Conservation (phyloP, 31 red algal species). For the Porphyra umbilicalis region DNA sequence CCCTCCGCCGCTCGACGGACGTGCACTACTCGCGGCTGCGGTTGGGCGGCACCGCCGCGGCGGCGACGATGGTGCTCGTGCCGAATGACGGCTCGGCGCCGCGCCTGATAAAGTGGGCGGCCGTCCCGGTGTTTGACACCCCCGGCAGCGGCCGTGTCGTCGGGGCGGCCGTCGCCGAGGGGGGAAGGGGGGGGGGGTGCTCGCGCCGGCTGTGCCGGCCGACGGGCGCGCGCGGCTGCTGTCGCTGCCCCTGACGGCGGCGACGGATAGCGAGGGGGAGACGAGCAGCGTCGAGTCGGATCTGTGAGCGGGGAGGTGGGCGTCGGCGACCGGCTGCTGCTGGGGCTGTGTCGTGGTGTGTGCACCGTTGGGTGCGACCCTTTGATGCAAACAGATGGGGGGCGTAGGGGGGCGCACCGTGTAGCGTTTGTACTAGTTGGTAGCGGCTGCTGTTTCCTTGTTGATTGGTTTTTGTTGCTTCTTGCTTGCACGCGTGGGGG, state of each 20-base stretch:
- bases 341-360: too few relatives aligned
- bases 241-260: background rate
- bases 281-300: background rate
- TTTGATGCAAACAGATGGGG: too few relatives aligned
- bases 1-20: constrained; percentile 25
- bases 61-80: constrained; percentile 59
- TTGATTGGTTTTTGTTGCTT: too few relatives aligned
- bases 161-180: background rate
- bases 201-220: background rate
- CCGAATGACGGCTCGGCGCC: constrained; percentile 51
- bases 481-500: too few relatives aligned
- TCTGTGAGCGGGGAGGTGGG: background rate
- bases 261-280: background rate
- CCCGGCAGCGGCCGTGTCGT: background rate
- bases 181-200: background rate
- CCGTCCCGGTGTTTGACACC: background rate
- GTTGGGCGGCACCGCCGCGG: constrained; percentile 30
- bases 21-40: constrained; percentile 54
- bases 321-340: too few relatives aligned
- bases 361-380: too few relatives aligned
- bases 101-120: constrained; percentile 21
- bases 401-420: too few relatives aligned
- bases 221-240: background rate
- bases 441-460: too few relatives aligned
- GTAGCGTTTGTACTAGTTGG: too few relatives aligned